These are phyloP conservation scores for Warburgia ugandensis DNA, from an alignment of 164 flowering plant genomes.

Conservation along the genomic window DNA sequence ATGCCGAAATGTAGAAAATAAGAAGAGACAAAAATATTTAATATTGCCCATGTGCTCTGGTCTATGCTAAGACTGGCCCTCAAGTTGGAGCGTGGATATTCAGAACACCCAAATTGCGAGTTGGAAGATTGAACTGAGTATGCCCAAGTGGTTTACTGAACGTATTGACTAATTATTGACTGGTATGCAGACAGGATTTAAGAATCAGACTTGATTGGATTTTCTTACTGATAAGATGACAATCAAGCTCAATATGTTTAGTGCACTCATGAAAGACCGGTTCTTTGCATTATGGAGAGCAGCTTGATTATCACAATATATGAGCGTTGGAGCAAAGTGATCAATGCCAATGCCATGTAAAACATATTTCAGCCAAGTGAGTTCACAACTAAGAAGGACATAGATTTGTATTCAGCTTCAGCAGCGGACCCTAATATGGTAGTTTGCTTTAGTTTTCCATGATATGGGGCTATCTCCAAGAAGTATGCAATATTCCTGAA, in stretches of 20 bases:
- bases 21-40: too few species aligned
- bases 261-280: too few species aligned
- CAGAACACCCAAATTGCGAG: neutral
- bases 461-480: too few species aligned
- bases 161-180: neutral
- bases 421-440: too few species aligned
- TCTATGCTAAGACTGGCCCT: neutral
- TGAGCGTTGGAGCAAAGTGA: neutral
- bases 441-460: neutral
- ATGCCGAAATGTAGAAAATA: too few species aligned
- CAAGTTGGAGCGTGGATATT: neutral
- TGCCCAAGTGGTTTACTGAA: neutral
- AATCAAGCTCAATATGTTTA: too few species aligned
- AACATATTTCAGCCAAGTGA: neutral
- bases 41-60: too few species aligned
- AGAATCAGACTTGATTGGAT: neutral
- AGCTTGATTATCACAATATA: neutral
- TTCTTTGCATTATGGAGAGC: neutral
- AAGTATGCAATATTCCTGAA: too few species aligned
- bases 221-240: neutral
- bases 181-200: neutral
- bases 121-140: too few species aligned
- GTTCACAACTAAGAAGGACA: neutral
- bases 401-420: too few species aligned
- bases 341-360: neutral